Conservation (phyloP, 2,329 filamentous ascomycete genomes). For the Xylaria multiplex region DNA sequence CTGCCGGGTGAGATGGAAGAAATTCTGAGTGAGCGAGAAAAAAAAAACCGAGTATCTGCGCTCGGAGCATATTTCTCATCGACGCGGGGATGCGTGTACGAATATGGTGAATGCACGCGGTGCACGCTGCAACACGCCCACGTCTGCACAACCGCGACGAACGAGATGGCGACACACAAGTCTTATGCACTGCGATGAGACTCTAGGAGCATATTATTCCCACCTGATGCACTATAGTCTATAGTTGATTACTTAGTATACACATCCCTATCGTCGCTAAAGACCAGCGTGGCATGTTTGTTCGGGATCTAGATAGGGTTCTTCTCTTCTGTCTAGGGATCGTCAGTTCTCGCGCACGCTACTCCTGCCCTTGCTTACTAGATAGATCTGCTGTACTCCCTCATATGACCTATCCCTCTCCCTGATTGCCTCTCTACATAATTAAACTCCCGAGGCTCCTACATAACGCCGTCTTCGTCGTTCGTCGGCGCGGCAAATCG, state of each 20-base stretch:
- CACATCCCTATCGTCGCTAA: background rate
- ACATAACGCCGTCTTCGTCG: slow-evolving; percentile 5
- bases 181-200: slow-evolving; percentile 33
- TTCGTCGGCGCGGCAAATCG: background rate
- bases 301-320: slow-evolving; percentile 10
- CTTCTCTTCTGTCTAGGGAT: slow-evolving; percentile 3
- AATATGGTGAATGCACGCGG: slow-evolving; percentile 41
- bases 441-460: background rate
- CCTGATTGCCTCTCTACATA: slow-evolving; percentile 24
- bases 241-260: too few relatives aligned
- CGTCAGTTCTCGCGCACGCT: background rate
- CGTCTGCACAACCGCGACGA: slow-evolving; percentile 41
- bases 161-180: slow-evolving; percentile 42
- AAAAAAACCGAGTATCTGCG: background rate
- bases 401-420: background rate
- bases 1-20: background rate
- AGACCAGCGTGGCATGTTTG: slow-evolving; percentile 22
- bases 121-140: slow-evolving; percentile 38
- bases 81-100: slow-evolving; percentile 37
- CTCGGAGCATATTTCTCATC: slow-evolving; percentile 20
- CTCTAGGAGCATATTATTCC: slow-evolving; percentile 25
- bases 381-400: background rate
- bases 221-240: slow-evolving; percentile 29
- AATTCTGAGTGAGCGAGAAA: background rate
- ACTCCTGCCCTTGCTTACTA: slow-evolving; percentile 9